A percentile compares a stretch with the other conserved stretches of the same genome.
These are phyloP conservation scores for Melampsora larici-populina DNA, from an alignment of 1,284 basidiomycete species.

Conservation along the genomic window DNA sequence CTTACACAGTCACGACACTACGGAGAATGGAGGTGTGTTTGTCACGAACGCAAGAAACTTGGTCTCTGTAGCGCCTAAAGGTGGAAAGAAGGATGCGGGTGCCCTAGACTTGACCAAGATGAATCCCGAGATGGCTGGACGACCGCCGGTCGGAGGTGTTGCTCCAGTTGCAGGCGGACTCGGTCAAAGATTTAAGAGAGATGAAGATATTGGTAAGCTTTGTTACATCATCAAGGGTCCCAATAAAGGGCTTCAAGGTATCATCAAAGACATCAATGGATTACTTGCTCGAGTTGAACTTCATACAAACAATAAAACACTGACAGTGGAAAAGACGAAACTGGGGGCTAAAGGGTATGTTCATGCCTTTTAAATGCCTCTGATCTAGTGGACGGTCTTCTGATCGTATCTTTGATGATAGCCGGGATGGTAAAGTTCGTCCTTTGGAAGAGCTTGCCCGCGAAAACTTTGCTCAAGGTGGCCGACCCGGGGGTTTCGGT, in stretches of 20 bases:
- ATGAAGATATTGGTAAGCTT: slow-evolving; percentile 74
- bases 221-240: slow-evolving; percentile 83
- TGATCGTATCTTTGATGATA: neutral
- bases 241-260: slow-evolving; percentile 85
- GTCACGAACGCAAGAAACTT: slow-evolving; percentile 75
- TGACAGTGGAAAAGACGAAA: slow-evolving; percentile 78
- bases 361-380: neutral
- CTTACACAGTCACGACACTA: slow-evolving; percentile 83
- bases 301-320: slow-evolving; percentile 81
- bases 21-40: slow-evolving; percentile 90
- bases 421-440: slow-evolving; percentile 56
- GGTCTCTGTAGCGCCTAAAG: slow-evolving; percentile 78
- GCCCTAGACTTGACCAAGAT: slow-evolving; percentile 82
- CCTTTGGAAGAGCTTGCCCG: slow-evolving; percentile 56
- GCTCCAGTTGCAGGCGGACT: slow-evolving; percentile 70
- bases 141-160: slow-evolving; percentile 54
- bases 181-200: slow-evolving; percentile 71
- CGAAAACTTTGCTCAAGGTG: slow-evolving; percentile 44
- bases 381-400: neutral
- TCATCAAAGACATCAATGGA: slow-evolving; percentile 93
- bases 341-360: slow-evolving; percentile 73
- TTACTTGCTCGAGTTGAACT: slow-evolving; percentile 83
- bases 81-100: slow-evolving; percentile 62
- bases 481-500: slow-evolving; percentile 49
- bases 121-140: slow-evolving; percentile 70